Conservation (phyloP, 2,329 filamentous ascomycete species). For the Thelonectria rubi region DNA sequence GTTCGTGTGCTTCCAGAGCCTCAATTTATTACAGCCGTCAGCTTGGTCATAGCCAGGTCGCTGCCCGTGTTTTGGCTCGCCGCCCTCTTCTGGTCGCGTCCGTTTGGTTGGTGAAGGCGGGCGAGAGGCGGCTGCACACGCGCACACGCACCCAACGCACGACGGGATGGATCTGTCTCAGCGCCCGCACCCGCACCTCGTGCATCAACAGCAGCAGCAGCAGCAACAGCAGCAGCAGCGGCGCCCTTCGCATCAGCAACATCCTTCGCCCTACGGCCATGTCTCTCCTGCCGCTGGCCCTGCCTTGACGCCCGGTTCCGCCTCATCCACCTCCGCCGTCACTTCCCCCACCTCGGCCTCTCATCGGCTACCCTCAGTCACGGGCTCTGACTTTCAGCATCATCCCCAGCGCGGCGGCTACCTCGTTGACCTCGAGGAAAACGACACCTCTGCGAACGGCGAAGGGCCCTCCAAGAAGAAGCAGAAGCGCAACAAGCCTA, state of each 20-base stretch:
- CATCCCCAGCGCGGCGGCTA: slow-evolving; percentile 31
- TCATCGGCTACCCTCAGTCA: slow-evolving; percentile 38
- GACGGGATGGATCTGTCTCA: slow-evolving; percentile 42
- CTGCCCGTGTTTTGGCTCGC: slow-evolving; percentile 16
- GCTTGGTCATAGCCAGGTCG: not conserved
- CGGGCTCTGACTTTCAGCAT: slow-evolving; percentile 27
- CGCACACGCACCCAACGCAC: slow-evolving; percentile 15
- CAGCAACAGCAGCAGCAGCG: slow-evolving; percentile 26
- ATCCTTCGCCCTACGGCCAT: slow-evolving; percentile 35
- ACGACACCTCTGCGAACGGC: slow-evolving; percentile 37
- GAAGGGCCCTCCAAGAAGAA: slow-evolving; percentile 68
- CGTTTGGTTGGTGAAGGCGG: slow-evolving; percentile 15
- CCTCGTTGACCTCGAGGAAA: slow-evolving; percentile 33
- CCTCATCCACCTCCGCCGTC: slow-evolving; percentile 35
- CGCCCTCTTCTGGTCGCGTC: slow-evolving; percentile 7
- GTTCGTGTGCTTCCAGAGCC: slow-evolving; percentile 24
- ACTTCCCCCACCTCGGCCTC: slow-evolving; percentile 41
- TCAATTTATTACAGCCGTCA: slow-evolving; percentile 12
- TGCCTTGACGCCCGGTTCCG: slow-evolving; percentile 42
- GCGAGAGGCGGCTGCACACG: slow-evolving; percentile 21
- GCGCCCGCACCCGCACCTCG: slow-evolving; percentile 40
- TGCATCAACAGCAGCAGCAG: slow-evolving; percentile 33
- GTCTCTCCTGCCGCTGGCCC: slow-evolving; percentile 31
- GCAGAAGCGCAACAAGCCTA: slow-evolving; percentile 87
- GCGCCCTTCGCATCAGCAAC: no score